A percentile compares a stretch with the other conserved stretches of the same genome.
Conservation (phyloP, 148 eudicot genomes). For the Nepenthes gracilis region DNA sequence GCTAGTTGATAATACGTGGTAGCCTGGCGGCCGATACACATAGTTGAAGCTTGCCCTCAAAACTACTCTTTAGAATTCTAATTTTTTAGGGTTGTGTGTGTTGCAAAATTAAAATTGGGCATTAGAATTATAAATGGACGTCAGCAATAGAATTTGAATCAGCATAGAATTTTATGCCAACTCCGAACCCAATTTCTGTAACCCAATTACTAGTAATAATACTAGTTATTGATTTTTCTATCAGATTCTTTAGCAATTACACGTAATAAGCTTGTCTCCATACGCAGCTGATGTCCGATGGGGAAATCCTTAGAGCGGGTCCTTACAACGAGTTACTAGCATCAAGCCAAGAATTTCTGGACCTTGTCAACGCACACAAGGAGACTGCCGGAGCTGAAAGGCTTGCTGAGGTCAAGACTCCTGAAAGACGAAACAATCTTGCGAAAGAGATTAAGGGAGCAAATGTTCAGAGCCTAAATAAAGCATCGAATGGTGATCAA, state of each 20-base stretch:
- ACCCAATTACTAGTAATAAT: too few relatives aligned
- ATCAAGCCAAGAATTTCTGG: slow-evolving; percentile 59
- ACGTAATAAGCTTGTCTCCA: background rate
- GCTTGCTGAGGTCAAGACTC: slow-evolving; percentile 17
- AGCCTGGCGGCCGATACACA: too few relatives aligned
- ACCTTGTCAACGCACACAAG: slow-evolving; percentile 82
- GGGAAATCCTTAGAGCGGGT: slow-evolving; percentile 55
- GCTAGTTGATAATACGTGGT: too few relatives aligned
- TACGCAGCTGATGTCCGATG: slow-evolving; percentile 79
- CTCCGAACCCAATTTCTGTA: too few relatives aligned
- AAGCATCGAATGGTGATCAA: slow-evolving; percentile 35
- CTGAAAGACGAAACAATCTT: slow-evolving; percentile 6
- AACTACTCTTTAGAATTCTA: too few relatives aligned
- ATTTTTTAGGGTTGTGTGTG: too few relatives aligned
- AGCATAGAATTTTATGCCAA: too few relatives aligned
- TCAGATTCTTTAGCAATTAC: background rate
- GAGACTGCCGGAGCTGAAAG: slow-evolving; percentile 74
- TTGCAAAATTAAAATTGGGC: too few relatives aligned
- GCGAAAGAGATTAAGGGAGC: slow-evolving; percentile 34
- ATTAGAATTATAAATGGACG: too few relatives aligned
- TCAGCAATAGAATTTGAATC: too few relatives aligned
- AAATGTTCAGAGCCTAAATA: slow-evolving; percentile 17
- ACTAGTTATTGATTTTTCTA: background rate
- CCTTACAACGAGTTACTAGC: slow-evolving; percentile 47
- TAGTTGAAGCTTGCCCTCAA: too few relatives aligned